Conservation (phyloP, 139 green algal species). For the Chlamydomonas sphaeroides region DNA sequence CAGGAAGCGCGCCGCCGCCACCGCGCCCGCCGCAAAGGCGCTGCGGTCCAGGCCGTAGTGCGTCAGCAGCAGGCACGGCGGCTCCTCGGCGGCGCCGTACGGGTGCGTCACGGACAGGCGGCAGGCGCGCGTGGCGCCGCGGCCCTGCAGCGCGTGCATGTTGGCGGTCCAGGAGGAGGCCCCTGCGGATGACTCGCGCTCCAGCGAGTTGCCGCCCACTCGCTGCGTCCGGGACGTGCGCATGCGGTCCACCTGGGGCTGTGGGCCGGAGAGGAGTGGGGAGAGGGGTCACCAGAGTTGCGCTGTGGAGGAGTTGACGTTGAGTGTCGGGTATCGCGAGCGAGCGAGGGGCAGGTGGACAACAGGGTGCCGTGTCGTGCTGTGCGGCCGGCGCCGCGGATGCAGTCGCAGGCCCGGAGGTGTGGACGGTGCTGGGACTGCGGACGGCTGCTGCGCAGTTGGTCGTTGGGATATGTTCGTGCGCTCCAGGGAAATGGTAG, state of each 20-base stretch:
- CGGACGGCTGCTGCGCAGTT: too few relatives aligned
- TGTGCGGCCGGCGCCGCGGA: too few relatives aligned
- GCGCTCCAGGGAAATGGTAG: too few relatives aligned
- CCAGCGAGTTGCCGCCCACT: neutral
- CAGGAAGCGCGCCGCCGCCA: conserved; percentile 92
- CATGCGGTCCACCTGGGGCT: conserved; percentile 27
- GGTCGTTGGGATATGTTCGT: too few relatives aligned
- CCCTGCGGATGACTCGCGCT: conserved; percentile 12
- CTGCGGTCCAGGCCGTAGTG: conserved; percentile 35
- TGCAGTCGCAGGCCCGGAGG: too few relatives aligned
- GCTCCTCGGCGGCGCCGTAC: neutral
- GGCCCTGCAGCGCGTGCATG: conserved; percentile 29
- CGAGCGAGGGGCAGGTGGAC: too few relatives aligned
- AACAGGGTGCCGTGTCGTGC: too few relatives aligned
- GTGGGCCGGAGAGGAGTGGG: too few relatives aligned
- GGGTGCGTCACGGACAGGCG: neutral
- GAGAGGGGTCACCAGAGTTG: too few relatives aligned
- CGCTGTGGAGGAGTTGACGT: too few relatives aligned
- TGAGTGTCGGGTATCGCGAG: too few relatives aligned
- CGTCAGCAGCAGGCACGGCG: conserved; percentile 5
- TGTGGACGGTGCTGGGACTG: too few relatives aligned
- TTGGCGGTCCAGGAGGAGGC: neutral
- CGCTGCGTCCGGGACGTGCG: neutral
- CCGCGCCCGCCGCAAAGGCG: conserved; percentile 90
- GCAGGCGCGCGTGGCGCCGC: conserved; percentile 6